Evolutionary conservation across 768 basidiomycete species (phyloP), one percentile per base, ranked within the genome.

Genomic region (Mycena kentingensis): DNA sequence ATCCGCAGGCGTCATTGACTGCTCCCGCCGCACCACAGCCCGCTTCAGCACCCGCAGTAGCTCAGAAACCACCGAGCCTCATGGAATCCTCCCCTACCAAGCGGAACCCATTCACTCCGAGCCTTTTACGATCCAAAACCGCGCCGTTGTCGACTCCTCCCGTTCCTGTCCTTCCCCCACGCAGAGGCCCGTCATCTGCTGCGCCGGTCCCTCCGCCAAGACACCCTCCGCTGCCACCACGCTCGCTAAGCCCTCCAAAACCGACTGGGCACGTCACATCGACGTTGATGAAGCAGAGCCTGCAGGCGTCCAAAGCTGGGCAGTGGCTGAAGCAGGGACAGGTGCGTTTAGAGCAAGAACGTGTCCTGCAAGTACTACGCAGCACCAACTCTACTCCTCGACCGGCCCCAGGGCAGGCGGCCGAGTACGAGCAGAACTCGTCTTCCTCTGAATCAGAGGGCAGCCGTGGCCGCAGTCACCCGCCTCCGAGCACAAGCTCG

Each of bases 241-340:
- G 66, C 5, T 50, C 64, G 0, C 46, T 54, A 25, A 62, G 53
- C 41, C 58, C 62, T 15, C 61, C 61, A 13, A 64, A 66, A 13
- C 57, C 63, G 0, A 46, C 71, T 2, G 57, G 67, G 1, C 85
- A 88, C 48, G 68, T 81, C 25, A 83, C 82, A 21, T 85, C 82
- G 11, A 76, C 78, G 0, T 70, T 88, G n/a, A 88, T 88, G 71
- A 79, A 79, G 53, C 88, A 90, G 66, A 84, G 82, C 19, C 70
- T 92, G 1, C 83, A 87, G 46, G 90, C 90, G 5, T 83, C 80
- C 51, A 87, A 88, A 61, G 79, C 81, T 0, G 89, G 81, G 1
- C 84, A 88, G 65, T 78, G 77, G 4, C 73, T 88, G 68, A 88
- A 89, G 67, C 79, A 80, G 42, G 83, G 81, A 0, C 85, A 90